Conservation (phyloP, 106 monocot species). For the Phalaenopsis aphrodite region DNA sequence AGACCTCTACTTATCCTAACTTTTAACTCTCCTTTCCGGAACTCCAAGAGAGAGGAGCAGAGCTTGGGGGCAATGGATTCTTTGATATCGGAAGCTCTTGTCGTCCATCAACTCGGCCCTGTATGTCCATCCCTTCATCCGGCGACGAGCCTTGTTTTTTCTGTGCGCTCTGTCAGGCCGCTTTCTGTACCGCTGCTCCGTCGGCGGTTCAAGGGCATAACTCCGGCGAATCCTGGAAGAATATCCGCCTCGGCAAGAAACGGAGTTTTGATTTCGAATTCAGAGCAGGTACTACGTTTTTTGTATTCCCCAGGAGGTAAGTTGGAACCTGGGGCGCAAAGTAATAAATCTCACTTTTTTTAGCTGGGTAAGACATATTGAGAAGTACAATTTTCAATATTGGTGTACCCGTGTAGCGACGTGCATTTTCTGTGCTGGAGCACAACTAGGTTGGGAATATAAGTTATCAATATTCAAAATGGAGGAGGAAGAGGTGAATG, state of each 20-base stretch:
- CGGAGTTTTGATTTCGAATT: conserved; percentile 4
- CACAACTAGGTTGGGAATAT: background rate
- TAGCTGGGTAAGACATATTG: background rate
- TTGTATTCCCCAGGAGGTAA: background rate
- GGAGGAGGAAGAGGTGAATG: background rate
- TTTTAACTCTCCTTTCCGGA: background rate
- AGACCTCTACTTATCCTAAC: too few species aligned
- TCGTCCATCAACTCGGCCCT: background rate
- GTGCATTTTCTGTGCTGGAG: background rate
- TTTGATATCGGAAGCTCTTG: background rate
- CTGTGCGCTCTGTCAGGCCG: background rate
- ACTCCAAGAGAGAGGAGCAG: background rate
- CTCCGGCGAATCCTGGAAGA: background rate
- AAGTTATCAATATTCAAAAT: background rate
- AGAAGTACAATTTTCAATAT: background rate
- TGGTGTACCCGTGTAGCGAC: background rate
- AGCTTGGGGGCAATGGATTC: background rate
- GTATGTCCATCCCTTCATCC: background rate
- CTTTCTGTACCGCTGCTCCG: background rate
- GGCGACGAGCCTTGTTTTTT: background rate
- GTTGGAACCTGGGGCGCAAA: background rate
- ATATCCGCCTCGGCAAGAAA: conserved; percentile 2
- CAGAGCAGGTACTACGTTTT: conserved; percentile 1
- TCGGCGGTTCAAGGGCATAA: background rate
- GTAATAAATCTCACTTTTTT: background rate